Conservation (phyloP, 1,284 basidiomycete species). For the Thecaphora thlaspeos region DNA sequence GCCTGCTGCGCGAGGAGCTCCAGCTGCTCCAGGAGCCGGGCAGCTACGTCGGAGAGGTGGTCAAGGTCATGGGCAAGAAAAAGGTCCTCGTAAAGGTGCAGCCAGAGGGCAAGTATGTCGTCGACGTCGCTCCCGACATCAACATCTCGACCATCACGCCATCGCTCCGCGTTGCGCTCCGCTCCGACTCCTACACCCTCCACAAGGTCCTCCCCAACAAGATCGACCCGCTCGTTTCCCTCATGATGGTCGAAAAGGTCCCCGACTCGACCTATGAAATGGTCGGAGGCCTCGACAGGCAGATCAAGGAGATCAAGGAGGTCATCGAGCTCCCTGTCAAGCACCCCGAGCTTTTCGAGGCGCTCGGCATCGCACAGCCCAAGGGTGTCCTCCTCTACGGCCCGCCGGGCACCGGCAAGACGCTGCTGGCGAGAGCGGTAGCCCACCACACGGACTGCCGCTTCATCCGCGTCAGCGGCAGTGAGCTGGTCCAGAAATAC, state of each 20-base stretch:
- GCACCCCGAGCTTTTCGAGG: slow-evolving; percentile 95
- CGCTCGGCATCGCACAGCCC: slow-evolving; percentile 93
- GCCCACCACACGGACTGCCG: slow-evolving; percentile 93
- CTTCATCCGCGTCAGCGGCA: slow-evolving; percentile 94
- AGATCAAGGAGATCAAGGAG: slow-evolving; percentile 99
- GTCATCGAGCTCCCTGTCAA: slow-evolving; percentile 98
- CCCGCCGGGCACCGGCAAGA: slow-evolving; percentile 57
- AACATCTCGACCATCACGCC: slow-evolving; percentile 78
- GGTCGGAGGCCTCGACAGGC: slow-evolving; percentile 96
- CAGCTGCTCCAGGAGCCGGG: slow-evolving; percentile 94
- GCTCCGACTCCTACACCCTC: slow-evolving; percentile 85
- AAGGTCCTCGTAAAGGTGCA: slow-evolving; percentile 98
- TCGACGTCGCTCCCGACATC: slow-evolving; percentile 87
- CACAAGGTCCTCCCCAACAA: slow-evolving; percentile 58
- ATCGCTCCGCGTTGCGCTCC: slow-evolving; percentile 86
- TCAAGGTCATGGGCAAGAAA: slow-evolving; percentile 99
- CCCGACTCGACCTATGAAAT: slow-evolving; percentile 99
- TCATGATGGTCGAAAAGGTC: slow-evolving; percentile 99
- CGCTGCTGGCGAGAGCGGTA: slow-evolving; percentile 54
- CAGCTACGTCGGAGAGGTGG: slow-evolving; percentile 94
- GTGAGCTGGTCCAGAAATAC: slow-evolving; percentile 96
- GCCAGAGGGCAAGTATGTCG: slow-evolving; percentile 98
- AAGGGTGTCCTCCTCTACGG: slow-evolving; percentile 64
- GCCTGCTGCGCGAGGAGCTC: slow-evolving; percentile 79
- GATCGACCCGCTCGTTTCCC: slow-evolving; percentile 56